Conservation (phyloP, 2,329 filamentous ascomycete species). For the Talaromyces sp. region DNA sequence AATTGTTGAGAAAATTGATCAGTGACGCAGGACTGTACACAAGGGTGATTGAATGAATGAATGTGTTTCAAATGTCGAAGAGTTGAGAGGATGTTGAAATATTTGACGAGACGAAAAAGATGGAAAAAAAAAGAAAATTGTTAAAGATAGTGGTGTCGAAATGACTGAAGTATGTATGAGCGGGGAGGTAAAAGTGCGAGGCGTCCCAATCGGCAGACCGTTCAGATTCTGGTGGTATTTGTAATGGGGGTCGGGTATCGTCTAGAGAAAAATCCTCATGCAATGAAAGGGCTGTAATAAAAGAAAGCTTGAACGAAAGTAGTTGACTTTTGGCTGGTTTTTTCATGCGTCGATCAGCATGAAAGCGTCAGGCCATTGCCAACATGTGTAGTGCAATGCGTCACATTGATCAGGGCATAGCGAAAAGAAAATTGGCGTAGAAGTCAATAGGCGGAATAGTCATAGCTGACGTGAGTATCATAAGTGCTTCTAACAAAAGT, state of each 20-base stretch:
- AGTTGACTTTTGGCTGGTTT: neutral
- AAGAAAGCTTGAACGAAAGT: constrained; percentile 4
- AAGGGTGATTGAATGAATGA: neutral
- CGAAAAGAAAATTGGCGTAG: constrained; percentile 5
- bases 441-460: constrained; percentile 14
- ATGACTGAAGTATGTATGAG: constrained; percentile 1
- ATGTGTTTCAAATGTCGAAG: neutral
- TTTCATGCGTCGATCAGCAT: neutral
- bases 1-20: constrained; percentile 5
- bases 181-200: neutral
- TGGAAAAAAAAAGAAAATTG: constrained; percentile 12
- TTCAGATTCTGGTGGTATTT: neutral
- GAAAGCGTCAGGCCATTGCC: neutral
- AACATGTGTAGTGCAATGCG: constrained; percentile 15
- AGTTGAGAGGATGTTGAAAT: neutral
- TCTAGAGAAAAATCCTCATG: neutral
- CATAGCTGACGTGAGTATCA: constrained; percentile 16
- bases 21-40: constrained; percentile 14
- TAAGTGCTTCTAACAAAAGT: constrained; percentile 14
- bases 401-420: constrained; percentile 8
- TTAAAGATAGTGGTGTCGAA: constrained; percentile 15
- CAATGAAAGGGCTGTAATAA: neutral
- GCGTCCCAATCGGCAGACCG: neutral
- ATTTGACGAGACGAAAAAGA: constrained; percentile 8
- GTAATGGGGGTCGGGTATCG: neutral